These are phyloP conservation scores for Cyanidiococcus yangmingshanensis DNA, from an alignment of 23 red algal species.

Conservation along the genomic window DNA sequence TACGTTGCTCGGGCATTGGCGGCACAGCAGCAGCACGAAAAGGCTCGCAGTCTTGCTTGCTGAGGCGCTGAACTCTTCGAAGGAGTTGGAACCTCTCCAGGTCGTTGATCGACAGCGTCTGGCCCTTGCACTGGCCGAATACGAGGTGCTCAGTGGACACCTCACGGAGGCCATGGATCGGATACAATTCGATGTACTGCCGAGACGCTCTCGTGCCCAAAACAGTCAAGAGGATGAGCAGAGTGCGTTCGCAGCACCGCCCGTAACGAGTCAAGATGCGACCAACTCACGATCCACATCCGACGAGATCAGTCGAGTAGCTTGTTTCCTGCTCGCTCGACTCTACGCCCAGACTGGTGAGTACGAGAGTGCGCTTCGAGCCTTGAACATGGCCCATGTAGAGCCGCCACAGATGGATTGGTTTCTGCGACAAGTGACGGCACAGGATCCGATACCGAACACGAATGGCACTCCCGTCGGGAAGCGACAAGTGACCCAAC, in stretches of 20 bases:
- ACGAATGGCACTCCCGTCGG: constrained; percentile 26
- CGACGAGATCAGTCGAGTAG: constrained; percentile 20
- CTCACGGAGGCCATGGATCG: not conserved
- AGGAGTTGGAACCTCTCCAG: too few species aligned
- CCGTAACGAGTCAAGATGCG: too few species aligned
- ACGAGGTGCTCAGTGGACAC: not conserved
- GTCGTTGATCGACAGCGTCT: not conserved
- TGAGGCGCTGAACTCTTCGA: too few species aligned
- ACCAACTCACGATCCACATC: too few species aligned
- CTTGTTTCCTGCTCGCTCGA: constrained; percentile 45
- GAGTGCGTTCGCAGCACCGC: too few species aligned
- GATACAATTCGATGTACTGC: not conserved
- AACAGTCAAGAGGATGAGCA: too few species aligned
- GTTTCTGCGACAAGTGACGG: constrained; percentile 48
- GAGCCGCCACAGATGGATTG: constrained; percentile 56
- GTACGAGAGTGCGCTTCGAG: constrained; percentile 36
- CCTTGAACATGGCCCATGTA: constrained; percentile 58
- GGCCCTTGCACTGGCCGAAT: not conserved
- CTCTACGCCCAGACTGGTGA: constrained; percentile 41
- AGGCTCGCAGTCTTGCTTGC: too few species aligned
- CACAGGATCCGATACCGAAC: constrained; percentile 34
- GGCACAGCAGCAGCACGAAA: not conserved
- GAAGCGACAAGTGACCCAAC: constrained; percentile 4
- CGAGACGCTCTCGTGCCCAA: not conserved
- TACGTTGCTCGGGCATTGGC: not conserved